These are phyloP conservation scores for Aspergillus puulaauensis DNA, from an alignment of 2,329 filamentous ascomycete genomes.

Conservation along the genomic window DNA sequence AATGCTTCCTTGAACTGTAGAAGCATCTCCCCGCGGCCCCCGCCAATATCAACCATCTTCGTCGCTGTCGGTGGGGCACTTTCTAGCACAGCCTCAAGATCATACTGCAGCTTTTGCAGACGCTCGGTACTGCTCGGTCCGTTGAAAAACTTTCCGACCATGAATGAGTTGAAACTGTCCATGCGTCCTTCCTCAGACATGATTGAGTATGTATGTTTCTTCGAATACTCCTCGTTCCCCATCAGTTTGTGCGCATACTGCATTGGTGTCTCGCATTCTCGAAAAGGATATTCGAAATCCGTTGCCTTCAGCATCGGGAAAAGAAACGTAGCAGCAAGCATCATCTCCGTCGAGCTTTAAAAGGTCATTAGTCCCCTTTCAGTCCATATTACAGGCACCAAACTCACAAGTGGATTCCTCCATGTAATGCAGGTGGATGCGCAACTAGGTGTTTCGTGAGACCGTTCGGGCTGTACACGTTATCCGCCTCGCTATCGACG, in stretches of 20 bases:
- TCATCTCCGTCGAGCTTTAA: constrained; percentile 32
- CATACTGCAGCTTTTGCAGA: constrained; percentile 29
- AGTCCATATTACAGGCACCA: too few species aligned
- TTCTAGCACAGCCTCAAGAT: constrained; percentile 27
- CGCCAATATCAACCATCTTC: constrained; percentile 39
- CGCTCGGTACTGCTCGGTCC: constrained; percentile 31
- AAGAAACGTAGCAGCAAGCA: constrained; percentile 36
- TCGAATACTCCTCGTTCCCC: constrained; percentile 28
- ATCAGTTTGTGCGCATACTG: constrained; percentile 36
- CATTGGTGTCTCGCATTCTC: constrained; percentile 32
- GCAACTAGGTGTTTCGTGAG: constrained; percentile 35
- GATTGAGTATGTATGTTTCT: constrained; percentile 36
- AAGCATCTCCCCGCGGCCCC: constrained; percentile 37
- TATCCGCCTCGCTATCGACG: constrained; percentile 31
- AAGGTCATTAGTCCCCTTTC: background rate
- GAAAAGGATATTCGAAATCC: constrained; percentile 37
- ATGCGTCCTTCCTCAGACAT: constrained; percentile 38
- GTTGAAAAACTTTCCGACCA: constrained; percentile 39
- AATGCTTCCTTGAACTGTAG: constrained; percentile 36
- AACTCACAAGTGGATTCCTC: constrained; percentile 38
- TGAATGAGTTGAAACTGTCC: constrained; percentile 40
- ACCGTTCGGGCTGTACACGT: constrained; percentile 30
- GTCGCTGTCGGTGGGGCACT: constrained; percentile 7
- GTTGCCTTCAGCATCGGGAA: constrained; percentile 34
- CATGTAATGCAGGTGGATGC: constrained; percentile 36